Evolutionary conservation across 108 stramenopile genomes (phyloP), one percentile per base, ranked within the genome.

Genomic region (Nitzschia sp.): DNA sequence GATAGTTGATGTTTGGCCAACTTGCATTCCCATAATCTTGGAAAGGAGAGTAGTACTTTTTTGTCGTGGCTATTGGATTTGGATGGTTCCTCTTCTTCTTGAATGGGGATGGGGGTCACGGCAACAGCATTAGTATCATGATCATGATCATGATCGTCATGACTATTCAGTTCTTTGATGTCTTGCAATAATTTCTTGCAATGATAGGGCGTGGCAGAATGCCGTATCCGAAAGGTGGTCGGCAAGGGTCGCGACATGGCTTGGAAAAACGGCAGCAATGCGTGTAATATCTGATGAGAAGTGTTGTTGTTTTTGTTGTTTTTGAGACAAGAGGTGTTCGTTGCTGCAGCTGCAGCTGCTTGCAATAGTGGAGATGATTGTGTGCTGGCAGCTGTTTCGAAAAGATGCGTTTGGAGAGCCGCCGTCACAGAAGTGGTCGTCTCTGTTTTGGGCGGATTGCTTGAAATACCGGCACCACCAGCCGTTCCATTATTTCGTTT

Each of bases 191-290:
- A 63, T 45, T 47, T 31, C 53, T 36, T 29, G 3, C 52, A 23
- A 19, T 50, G 35, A 23, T 25, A 28, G 21, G 3, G 27, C 45
- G 2, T 48, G 15, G 22, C 47, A 23, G 22, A 17, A 4, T 54
- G 28, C 21, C 83, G 61, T 34, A 80, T 38, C 32, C 83, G 69
- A 34, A 84, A 70, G 27, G 83, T 78, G 8, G 80, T 52, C 13
- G 83, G 83, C 16, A 84, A 48, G 23, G 83, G 77, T 4, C 53
- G 46, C 11, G 83, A 68, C 22, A 80, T 26, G 0, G 60, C 36
- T 45, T 75, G 58, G n/a, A 72, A 44, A 0, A 84, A 77, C 29
- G 83, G 68, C 64, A 75, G 59, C 17, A 55, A 69, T 54, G 55
- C 4, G 38, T 13, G 38, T 13, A 6, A 41, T 41, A 13, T 6